Evolutionary conservation across 2,329 filamentous ascomycete genomes (phyloP), one percentile per base, ranked within the genome.

Genomic region (Pestalotiopsis sp.): DNA sequence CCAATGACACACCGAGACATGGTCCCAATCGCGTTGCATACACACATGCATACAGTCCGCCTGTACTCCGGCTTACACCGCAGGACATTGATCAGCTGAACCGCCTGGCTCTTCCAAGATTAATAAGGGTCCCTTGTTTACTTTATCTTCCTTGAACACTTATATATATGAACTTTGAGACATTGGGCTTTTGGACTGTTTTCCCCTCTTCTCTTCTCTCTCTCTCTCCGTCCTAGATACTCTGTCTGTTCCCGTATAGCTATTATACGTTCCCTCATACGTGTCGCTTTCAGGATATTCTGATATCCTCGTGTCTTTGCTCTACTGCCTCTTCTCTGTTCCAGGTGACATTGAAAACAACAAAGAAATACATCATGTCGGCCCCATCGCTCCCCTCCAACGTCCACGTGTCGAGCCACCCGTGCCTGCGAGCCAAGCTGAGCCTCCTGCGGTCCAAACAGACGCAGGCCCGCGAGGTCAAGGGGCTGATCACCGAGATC

Each of bases 361-460:
- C 45, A 3, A n/a, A 23, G 20, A n/a, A 23, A 52, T n/a, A 39
- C 17, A 66, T 57, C n/a, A 49, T 57, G 27, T 62, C 63, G 31
- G 38, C 39, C 14, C 68, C 60, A n/a, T 77, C 57, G 4, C 80
- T 90, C 58, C 88, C 88, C 11, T 71, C 86, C 74, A 91, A 91
- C 77, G 88, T 91, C 70, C 93, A 96, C 82, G 84, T 97, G 78
- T 97, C 94, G 52, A 84, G 84, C 17, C 95, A 98, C 80, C 95
- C 95, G 45, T 97, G 93, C 81, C 86, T 98, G 57, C 86, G 88
- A 75, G 93, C 92, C 74, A 98, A 98, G 85, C 90, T 98, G 76
- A 95, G 93, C 74, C 93, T 96, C 82, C 89, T 98, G 61, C 92
- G 95, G 70, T 96, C 93, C 56, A 85, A 88, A 68, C 86, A 84